phyloP scores from a whole-genome alignment of 176 grass and related monocot genomes.

The Miscanthus lutarioriparius region DNA sequence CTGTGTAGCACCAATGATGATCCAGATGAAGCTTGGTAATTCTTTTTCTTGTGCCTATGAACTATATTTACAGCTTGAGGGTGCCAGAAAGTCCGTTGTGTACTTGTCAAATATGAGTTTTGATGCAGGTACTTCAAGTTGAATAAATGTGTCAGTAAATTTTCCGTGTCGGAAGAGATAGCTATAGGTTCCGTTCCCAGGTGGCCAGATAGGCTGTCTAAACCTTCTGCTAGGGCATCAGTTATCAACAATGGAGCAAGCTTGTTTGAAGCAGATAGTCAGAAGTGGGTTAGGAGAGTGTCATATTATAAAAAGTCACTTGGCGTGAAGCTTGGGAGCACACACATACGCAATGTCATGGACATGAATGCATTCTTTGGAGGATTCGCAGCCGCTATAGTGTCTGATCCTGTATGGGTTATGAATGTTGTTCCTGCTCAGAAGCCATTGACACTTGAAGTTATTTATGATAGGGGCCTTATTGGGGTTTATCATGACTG shows the following conservation, averaged over 20 bases:
- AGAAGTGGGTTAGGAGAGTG: conserved; percentile 64
- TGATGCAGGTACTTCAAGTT: conserved; percentile 77
- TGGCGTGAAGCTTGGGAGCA: conserved; percentile 66
- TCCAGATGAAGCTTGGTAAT: conserved; percentile 88
- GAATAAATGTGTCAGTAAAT: conserved; percentile 72
- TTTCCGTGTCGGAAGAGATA: conserved; percentile 50
- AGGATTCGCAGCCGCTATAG: conserved; percentile 70
- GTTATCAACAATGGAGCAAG: conserved; percentile 50
- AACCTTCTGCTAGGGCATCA: conserved; percentile 65
- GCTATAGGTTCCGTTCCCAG: conserved; percentile 55
- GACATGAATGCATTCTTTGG: conserved; percentile 95
- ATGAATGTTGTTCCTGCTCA: conserved; percentile 90
- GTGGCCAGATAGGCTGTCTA: conserved; percentile 82
- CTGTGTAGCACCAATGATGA: conserved; percentile 64
- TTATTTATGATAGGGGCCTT: conserved; percentile 86
- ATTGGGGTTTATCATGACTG: conserved; percentile 97
- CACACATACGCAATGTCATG: conserved; percentile 71
- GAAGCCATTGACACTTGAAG: conserved; percentile 69
- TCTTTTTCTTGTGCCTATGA: conserved; percentile 1
- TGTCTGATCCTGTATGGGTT: conserved; percentile 81
- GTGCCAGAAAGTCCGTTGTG: neutral
- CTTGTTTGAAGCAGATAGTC: conserved; percentile 69
- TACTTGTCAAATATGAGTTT: conserved; percentile 27
- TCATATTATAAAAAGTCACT: conserved; percentile 85
- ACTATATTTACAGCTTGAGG: conserved; percentile 12